A percentile compares a stretch with the other conserved stretches of the same genome.
phyloP scores from a whole-genome alignment of 2,329 filamentous ascomycete species.

The Diaporthe capsici region DNA sequence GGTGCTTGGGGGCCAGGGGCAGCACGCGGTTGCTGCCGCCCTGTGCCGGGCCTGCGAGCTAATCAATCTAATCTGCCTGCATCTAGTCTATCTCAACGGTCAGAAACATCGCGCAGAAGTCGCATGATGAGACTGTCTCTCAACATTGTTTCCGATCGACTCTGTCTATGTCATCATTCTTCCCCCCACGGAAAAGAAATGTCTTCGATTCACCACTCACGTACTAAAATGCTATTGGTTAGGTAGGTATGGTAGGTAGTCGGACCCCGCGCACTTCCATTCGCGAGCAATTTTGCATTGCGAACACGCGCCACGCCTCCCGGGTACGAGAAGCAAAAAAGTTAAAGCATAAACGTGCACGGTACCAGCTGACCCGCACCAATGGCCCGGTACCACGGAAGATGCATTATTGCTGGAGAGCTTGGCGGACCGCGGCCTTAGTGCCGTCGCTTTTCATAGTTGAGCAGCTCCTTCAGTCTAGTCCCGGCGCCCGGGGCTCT shows the following conservation, averaged over 20 bases:
- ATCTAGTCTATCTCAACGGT: background rate
- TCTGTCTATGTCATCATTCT: slow-evolving; percentile 6
- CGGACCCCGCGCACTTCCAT: background rate
- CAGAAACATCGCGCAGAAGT: background rate
- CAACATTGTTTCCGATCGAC: slow-evolving; percentile 6
- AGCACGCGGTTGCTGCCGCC: slow-evolving; percentile 16
- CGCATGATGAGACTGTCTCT: slow-evolving; percentile 23
- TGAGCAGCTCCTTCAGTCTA: background rate
- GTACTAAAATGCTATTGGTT: background rate
- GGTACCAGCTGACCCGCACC: slow-evolving; percentile 23
- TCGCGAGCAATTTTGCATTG: background rate
- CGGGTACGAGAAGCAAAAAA: background rate
- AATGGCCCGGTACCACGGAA: slow-evolving; percentile 19
- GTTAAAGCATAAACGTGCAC: slow-evolving; percentile 1
- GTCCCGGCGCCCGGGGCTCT: background rate
- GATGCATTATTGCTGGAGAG: slow-evolving; percentile 11
- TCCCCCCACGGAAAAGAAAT: background rate
- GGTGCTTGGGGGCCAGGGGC: slow-evolving; percentile 11
- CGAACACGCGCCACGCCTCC: background rate
- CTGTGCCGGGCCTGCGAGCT: background rate
- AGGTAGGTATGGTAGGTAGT: background rate
- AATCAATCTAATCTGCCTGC: slow-evolving; percentile 1
- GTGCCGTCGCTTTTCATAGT: background rate
- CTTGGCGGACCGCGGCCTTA: slow-evolving; percentile 16
- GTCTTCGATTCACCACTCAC: background rate